A percentile compares a stretch with the other conserved stretches of the same genome.
Conservation (phyloP, 495 filamentous ascomycete species). For the Xylaria venustula region DNA sequence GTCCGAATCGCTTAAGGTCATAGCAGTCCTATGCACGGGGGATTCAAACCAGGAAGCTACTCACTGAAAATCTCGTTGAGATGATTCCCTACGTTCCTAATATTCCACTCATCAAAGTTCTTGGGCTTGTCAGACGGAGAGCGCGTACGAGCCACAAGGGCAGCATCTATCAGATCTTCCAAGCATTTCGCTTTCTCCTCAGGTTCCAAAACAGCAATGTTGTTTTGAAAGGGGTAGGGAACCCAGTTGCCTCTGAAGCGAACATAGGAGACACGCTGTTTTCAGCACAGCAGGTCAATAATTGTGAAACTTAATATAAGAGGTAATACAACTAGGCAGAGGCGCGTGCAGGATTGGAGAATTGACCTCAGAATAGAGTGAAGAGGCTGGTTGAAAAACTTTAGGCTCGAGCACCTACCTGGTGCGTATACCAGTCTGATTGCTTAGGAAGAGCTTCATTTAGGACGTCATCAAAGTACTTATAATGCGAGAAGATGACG, state of each 20-base stretch:
- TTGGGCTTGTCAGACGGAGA: constrained; percentile 71
- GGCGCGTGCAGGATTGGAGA: no score
- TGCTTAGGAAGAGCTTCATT: constrained; percentile 87
- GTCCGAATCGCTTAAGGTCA: no score
- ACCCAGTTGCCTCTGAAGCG: constrained; percentile 92
- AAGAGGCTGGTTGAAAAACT: neutral
- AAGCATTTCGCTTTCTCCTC: constrained; percentile 91
- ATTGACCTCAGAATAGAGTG: neutral
- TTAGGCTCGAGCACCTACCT: neutral
- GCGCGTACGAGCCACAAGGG: constrained; percentile 73
- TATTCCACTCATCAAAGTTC: constrained; percentile 95
- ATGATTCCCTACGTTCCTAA: constrained; percentile 82
- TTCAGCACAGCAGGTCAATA: neutral
- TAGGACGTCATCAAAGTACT: constrained; percentile 98
- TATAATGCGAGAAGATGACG: constrained; percentile 99
- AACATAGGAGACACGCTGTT: constrained; percentile 91
- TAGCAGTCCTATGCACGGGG: neutral
- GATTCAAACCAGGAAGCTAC: constrained; percentile 4
- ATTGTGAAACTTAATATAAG: neutral
- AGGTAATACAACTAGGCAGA: neutral
- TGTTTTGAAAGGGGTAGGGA: constrained; percentile 98
- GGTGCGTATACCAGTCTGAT: constrained; percentile 90
- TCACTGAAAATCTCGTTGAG: constrained; percentile 89
- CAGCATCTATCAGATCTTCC: constrained; percentile 92
- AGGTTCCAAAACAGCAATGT: constrained; percentile 94